phyloP scores from a whole-genome alignment of 179 eudicot species.

The Silene coronaria region DNA sequence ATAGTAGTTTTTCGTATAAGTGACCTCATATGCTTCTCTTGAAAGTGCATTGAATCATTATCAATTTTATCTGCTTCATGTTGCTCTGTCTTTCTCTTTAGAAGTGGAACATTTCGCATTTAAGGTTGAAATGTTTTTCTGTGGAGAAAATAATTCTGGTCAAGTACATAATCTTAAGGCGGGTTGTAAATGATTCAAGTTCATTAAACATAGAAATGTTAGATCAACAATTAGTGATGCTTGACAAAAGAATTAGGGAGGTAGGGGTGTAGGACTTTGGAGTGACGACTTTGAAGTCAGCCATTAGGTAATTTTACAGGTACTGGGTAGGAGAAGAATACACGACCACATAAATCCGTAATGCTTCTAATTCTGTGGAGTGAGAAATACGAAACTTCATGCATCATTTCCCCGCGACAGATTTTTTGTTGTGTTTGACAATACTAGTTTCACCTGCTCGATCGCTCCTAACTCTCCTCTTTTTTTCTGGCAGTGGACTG shows the following conservation, averaged over 20 bases:
- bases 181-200: no score
- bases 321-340: neutral
- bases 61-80: no score
- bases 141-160: no score
- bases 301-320: no score
- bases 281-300: neutral
- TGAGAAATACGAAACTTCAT: neutral
- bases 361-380: neutral
- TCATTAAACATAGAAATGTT: no score
- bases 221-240: neutral
- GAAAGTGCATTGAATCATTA: neutral
- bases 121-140: no score
- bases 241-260: neutral
- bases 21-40: neutral
- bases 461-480: neutral
- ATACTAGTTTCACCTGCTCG: neutral
- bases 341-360: neutral
- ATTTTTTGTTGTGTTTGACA: neutral
- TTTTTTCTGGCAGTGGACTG: conserved; percentile 45
- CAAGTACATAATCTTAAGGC: no score
- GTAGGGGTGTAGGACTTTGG: neutral
- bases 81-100: no score
- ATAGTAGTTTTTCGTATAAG: no score
- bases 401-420: no score
- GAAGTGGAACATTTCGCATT: no score